phyloP scores from a whole-genome alignment of 2,329 filamentous ascomycete species.

The Blastomyces parvus region DNA sequence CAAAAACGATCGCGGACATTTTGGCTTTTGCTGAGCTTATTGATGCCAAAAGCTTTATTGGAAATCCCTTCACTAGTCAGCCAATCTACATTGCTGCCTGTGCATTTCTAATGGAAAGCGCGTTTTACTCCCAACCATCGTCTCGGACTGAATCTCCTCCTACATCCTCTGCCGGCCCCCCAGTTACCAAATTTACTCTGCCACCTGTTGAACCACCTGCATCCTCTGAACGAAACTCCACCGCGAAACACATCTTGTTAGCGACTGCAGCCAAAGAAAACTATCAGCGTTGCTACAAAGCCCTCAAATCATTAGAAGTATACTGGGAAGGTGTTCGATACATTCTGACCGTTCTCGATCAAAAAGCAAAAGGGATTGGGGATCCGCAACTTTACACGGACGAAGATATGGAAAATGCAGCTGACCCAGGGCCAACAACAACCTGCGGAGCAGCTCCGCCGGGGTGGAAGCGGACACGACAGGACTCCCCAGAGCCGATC shows the following conservation, averaged over 20 bases:
- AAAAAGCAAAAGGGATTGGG: conserved; percentile 77
- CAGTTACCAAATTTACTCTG: conserved; percentile 29
- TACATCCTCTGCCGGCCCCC: conserved; percentile 22
- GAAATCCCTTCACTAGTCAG: conserved; percentile 81
- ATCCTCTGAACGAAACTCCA: conserved; percentile 25
- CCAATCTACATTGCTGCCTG: conserved; percentile 88
- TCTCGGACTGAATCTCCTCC: conserved; percentile 52
- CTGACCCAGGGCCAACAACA: conserved; percentile 43
- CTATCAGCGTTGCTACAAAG: conserved; percentile 78
- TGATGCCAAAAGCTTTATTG: conserved; percentile 74
- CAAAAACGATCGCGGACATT: conserved; percentile 86
- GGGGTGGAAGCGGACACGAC: conserved; percentile 36
- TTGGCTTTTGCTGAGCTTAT: conserved; percentile 77
- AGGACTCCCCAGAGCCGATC: conserved; percentile 22
- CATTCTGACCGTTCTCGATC: conserved; percentile 75
- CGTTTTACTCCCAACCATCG: conserved; percentile 56
- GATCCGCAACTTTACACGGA: conserved; percentile 57
- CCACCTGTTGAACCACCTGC: conserved; percentile 24
- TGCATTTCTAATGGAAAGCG: conserved; percentile 76
- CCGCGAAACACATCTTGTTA: conserved; percentile 61
- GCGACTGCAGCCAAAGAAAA: conserved; percentile 77
- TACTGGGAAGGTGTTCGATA: conserved; percentile 86
- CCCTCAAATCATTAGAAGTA: conserved; percentile 65
- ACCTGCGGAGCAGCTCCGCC: conserved; percentile 42
- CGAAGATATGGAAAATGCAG: conserved; percentile 69